Conservation (phyloP, 192 early-diverging fungal species). For the Backusella parvicylindrica region DNA sequence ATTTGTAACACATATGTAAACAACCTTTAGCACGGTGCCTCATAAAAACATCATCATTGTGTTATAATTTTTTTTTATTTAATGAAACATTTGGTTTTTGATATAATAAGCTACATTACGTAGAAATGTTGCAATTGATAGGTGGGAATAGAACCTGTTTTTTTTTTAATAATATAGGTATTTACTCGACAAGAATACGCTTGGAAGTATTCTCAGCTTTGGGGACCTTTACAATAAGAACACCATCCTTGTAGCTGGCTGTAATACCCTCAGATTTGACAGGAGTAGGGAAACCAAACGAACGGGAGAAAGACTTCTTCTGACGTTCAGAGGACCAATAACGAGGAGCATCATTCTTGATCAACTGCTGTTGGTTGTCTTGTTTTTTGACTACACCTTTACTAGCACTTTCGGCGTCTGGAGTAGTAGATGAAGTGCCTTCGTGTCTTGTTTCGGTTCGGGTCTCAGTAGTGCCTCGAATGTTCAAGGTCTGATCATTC, state of each 20-base stretch:
- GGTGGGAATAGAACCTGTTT: background rate
- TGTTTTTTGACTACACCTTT: background rate
- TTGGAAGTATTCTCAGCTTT: constrained; percentile 9
- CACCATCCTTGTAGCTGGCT: constrained; percentile 18
- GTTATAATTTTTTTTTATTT: background rate
- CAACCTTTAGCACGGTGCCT: too few species aligned
- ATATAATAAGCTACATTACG: background rate
- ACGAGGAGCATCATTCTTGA: constrained; percentile 11
- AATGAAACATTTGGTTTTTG: background rate
- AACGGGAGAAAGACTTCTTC: constrained; percentile 13
- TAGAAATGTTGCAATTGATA: background rate
- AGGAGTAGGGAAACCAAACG: constrained; percentile 14
- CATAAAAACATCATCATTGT: too few species aligned
- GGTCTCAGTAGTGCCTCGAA: constrained; percentile 22
- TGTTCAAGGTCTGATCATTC: constrained; percentile 21
- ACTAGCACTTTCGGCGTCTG: background rate
- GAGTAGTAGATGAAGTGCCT: background rate
- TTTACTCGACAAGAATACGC: constrained; percentile 17
- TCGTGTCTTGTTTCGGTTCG: background rate
- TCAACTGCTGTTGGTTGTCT: background rate
- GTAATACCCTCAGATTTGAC: constrained; percentile 12
- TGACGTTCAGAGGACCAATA: constrained; percentile 22
- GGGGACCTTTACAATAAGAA: constrained; percentile 14
- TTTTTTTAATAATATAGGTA: background rate
- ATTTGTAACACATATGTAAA: too few species aligned